Evolutionary conservation across 345 rosid species (phyloP), one percentile per base, ranked within the genome.

Genomic region (Heritiera fomes): DNA sequence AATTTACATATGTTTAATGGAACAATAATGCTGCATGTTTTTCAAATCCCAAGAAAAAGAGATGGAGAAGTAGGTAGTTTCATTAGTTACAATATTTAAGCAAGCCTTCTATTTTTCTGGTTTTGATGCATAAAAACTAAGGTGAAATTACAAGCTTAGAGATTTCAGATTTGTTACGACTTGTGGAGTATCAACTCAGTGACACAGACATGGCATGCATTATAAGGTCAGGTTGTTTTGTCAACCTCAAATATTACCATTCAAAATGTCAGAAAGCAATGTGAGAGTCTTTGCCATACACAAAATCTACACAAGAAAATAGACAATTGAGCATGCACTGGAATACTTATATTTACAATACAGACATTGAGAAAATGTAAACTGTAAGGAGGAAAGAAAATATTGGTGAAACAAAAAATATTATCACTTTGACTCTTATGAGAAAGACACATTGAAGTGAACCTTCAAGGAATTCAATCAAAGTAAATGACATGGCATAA

Each of bases 251-350:
- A 62, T 32, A 17, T 38, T 38, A 15, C 45, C 46, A 34, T 34
- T 64, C 38, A 64, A 38, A 46, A 64, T 28, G 38, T 61, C 40
- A 11, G 0, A 61, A 4, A 17, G 69, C 28, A 58, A 91, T 88
- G 71, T 91, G 94, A 66, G 92, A 90, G 81, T 90, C 28, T 23
- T 23, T 23, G 87, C 90, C 96, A 89, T 91, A 80, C 90, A 88
- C 89, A 87, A 82, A 73, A 91, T 81, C 96, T 91, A 63, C 83
- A 91, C 55, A 86, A 68, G 15, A 77, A 84, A 72, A 80, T 41
- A 75, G 61, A 86, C 40, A 58, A 74, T 55, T 72, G 62, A 38
- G 47, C 64, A 77, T 76, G 81, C 50, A 81, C 87, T 43, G 82
- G 80, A 79, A 73, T 74, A 79, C 23, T 68, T 49, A 38, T 67